Base-by-base conservation (phyloP, 768 basidiomycete genomes). In the Sutorius australiensis region DNA sequence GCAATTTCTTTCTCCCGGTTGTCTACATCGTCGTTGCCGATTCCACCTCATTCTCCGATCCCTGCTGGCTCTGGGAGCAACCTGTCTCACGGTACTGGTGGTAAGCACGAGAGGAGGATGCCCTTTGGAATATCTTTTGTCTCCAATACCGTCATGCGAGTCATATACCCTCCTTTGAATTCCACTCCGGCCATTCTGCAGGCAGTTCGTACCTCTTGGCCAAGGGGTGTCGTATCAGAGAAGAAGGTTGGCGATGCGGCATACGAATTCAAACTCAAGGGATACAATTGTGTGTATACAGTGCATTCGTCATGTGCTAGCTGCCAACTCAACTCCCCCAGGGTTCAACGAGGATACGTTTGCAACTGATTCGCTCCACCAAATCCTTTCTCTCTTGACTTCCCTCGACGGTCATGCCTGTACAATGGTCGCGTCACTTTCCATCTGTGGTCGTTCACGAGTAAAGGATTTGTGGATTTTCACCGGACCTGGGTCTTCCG, bases 301-400 rank as follows among this genome's bases (percentile, higher is more conserved):
- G 48, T 16, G 43, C 32, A 34, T 46, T 42, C 56, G 53, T 49
- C 50, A 30, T 54, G 37, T 58, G 57, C 46, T 51, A 51, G 51
- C 49, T 50, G 55, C 55, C 57, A 51, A 64, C 42, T 52, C 57
- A 57, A 38, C 57, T 48, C 49, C 59, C 53, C 34, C 64, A 89
- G 87, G 86, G 84, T 89, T 88, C 64, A 81, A 88, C 66, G 83
- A 88, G 63, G 85, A 90, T 56, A 81, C 84, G 0, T 90, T 86
- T 65, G 80, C 85, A 10, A 78, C 80, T 0, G 88, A 90, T 65
- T 89, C 88, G 2, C 74, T 90, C 9, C 78, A 76, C 51, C 82
- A 89, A 59, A 87, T 90, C 16, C 77, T 90, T 39, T 70, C 81
- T 9, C 75, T 90, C 28, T 75, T 90, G 19, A 73, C 78, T 16